Evolutionary conservation across 768 basidiomycete genomes (phyloP), one percentile per base, ranked within the genome.

Genomic region (Trametes gibbosa): DNA sequence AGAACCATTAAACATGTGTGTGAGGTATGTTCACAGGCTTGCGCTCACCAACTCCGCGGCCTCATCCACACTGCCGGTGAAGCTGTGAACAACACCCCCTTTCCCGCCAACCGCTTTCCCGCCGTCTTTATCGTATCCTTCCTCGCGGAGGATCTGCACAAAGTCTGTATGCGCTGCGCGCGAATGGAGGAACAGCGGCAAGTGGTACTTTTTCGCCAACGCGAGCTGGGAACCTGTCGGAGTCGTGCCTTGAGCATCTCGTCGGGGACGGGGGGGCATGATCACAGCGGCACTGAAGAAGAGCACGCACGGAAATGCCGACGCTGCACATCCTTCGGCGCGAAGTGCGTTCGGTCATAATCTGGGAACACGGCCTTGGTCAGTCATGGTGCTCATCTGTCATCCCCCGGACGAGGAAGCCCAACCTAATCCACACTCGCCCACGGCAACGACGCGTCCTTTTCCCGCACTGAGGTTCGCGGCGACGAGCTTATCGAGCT

Each of bases 51-150:
- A 72, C 67, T 92, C 90, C 8, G 69, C 65, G 14, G 80, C 82
- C 67, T 94, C 90, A 37, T 77, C 79, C 3, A 67, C 66, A 0
- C 79, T 80, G 4, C 92, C 92, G 0, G 90, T 91, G 72, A 91
- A 91, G 61, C 87, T 89, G 68, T 92, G 92, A 3, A 92, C 89
- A 21, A 93, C 91, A 1, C 90, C 91, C 3, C 89, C 86, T 21
- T 76, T 77, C 17, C 77, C 84, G 40, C 85, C 89, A 56, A 82
- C 74, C 27, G 69, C 72, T 59, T 68, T 71, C 3, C 87, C 86
- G 27, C 85, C 81, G 63, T 82, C 71, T 39, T 77, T 72, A 16
- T 79, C 77, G 66, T 88, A 89, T 1, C 88, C 85, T 63, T 86
- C 84, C 56, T 86, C 84, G 23, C 74, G 76, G 23, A 93, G 77